Percentiles rank a stretch among this genome's conserved stretches.
Conservation (phyloP, 495 filamentous ascomycete genomes). For the Hypoxylon subgilvum region DNA sequence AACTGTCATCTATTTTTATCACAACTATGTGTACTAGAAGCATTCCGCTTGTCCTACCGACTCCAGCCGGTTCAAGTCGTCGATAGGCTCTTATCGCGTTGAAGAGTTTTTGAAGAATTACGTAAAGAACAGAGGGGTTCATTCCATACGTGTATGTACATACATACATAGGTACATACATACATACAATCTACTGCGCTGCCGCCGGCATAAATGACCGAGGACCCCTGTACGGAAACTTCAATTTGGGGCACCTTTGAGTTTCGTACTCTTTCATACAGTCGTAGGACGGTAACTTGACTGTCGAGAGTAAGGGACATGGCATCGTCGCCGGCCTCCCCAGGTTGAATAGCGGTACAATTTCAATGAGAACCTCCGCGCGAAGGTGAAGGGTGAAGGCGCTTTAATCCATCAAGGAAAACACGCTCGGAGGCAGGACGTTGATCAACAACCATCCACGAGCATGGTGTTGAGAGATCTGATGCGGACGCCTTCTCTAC, state of each 20-base stretch:
- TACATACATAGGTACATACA: too few species aligned
- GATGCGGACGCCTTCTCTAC: constrained; percentile 47
- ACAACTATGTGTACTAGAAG: too few species aligned
- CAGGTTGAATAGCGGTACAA: constrained; percentile 52
- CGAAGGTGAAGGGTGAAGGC: constrained; percentile 34
- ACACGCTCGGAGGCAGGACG: constrained; percentile 40
- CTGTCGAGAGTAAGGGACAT: constrained; percentile 33
- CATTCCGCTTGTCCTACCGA: too few species aligned
- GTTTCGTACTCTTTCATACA: constrained; percentile 44
- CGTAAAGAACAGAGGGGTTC: constrained; percentile 42
- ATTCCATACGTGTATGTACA: too few species aligned
- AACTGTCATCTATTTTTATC: too few species aligned
- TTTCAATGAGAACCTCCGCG: constrained; percentile 42
- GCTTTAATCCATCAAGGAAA: constrained; percentile 43
- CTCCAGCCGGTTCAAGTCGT: too few species aligned
- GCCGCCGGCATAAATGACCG: constrained; percentile 41
- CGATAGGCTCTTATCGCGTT: too few species aligned
- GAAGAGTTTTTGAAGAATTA: constrained; percentile 43
- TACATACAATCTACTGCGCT: constrained; percentile 49
- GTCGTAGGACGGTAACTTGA: constrained; percentile 38
- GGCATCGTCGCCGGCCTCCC: constrained; percentile 31
- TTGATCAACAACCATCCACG: constrained; percentile 43
- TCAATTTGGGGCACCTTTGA: constrained; percentile 48
- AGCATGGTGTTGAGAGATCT: constrained; percentile 47
- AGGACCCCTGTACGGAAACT: constrained; percentile 41